A percentile compares a stretch with the other conserved stretches of the same genome.
phyloP scores from a whole-genome alignment of 1,139 yeast species.

The Candida labiduridarum region DNA sequence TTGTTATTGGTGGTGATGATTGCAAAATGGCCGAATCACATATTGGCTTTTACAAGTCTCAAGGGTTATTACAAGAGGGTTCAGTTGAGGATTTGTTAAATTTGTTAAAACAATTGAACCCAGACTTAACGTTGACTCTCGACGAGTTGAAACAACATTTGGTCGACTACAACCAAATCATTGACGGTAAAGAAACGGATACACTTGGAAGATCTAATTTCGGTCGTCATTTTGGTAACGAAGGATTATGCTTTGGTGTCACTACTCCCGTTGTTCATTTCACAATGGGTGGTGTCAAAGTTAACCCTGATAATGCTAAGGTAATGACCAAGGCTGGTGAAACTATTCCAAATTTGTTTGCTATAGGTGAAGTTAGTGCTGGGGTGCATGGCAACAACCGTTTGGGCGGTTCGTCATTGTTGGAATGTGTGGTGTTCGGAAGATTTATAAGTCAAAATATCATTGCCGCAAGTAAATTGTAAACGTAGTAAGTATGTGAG shows the following conservation, averaged over 20 bases:
- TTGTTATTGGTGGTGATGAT: conserved; percentile 31
- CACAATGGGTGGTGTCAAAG: conserved; percentile 43
- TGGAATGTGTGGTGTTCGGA: conserved; percentile 46
- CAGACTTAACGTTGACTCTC: conserved; percentile 13
- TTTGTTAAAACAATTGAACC: conserved; percentile 19
- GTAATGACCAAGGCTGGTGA: conserved; percentile 23
- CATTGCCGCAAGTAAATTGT: not conserved
- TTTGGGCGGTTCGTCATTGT: conserved; percentile 39
- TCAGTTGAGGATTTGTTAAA: conserved; percentile 21
- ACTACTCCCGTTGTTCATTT: conserved; percentile 44
- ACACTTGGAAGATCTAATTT: conserved; percentile 24
- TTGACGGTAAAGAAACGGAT: conserved; percentile 18
- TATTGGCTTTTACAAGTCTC: conserved; percentile 32
- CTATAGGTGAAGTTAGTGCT: conserved; percentile 43
- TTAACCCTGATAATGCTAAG: conserved; percentile 25
- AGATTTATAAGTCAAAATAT: conserved; percentile 18
- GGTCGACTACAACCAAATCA: conserved; percentile 15
- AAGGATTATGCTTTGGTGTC: conserved; percentile 29
- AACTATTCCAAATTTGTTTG: conserved; percentile 29
- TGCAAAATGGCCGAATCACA: conserved; percentile 30
- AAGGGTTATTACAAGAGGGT: conserved; percentile 31
- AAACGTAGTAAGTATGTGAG: not conserved
- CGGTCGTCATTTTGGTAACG: conserved; percentile 21
- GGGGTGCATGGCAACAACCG: conserved; percentile 44
- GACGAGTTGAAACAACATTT: conserved; percentile 18